Percentiles rank a stretch among this genome's conserved stretches.
phyloP scores from a whole-genome alignment of 768 basidiomycete species.

The Pleurotus salmoneostramineus region DNA sequence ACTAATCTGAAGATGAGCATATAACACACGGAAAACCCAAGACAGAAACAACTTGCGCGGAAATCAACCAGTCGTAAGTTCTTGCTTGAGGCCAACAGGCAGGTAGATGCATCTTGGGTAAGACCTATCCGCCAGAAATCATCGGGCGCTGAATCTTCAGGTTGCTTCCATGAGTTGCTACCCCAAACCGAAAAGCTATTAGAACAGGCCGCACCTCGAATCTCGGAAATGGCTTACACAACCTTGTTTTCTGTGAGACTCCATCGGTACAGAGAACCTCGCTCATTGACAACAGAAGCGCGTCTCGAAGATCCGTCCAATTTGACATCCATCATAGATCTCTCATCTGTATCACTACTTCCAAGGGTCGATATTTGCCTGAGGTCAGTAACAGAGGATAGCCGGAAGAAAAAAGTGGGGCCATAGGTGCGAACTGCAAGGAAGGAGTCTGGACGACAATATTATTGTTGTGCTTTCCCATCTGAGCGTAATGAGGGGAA shows the following conservation, averaged over 20 bases:
- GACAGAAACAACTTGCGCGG: conserved; percentile 38
- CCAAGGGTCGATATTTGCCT: conserved; percentile 32
- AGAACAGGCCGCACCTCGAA: not conserved
- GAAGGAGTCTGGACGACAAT: conserved; percentile 17
- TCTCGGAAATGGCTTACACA: conserved; percentile 26
- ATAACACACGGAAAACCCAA: not conserved
- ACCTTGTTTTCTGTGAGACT: conserved; percentile 27
- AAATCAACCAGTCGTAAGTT: conserved; percentile 45
- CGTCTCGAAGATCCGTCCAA: conserved; percentile 27
- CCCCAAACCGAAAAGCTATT: not conserved
- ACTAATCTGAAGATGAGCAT: conserved; percentile 19
- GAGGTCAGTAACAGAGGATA: conserved; percentile 11
- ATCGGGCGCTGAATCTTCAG: conserved; percentile 17
- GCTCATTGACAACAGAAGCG: conserved; percentile 42
- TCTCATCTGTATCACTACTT: conserved; percentile 34
- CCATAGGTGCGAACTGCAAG: conserved; percentile 46
- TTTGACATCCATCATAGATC: conserved; percentile 44
- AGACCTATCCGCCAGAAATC: conserved; percentile 52
- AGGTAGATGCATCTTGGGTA: conserved; percentile 27
- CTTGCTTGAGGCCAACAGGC: conserved; percentile 45
- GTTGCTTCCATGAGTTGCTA: conserved; percentile 1
- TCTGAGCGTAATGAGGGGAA: not conserved
- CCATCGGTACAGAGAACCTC: conserved; percentile 49
- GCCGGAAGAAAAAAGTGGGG: conserved; percentile 34
- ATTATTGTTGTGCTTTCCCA: not conserved